phyloP scores from a whole-genome alignment of 1,284 basidiomycete genomes.

The Leucoagaricus sp. region DNA sequence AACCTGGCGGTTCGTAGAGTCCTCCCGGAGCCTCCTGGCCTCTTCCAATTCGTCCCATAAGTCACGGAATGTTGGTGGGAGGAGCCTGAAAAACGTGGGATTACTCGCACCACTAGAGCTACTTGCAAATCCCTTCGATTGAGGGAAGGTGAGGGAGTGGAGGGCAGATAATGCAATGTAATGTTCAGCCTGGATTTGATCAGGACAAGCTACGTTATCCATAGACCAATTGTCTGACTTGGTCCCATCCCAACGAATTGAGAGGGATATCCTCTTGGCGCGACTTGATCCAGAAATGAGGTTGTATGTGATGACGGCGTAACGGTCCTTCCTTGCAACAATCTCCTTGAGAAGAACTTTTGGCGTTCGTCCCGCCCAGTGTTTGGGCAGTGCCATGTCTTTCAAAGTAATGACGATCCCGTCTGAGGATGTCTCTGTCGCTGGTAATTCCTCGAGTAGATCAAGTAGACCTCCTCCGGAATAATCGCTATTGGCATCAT shows the following conservation, averaged over 20 bases:
- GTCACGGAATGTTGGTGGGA: slow-evolving; percentile 86
- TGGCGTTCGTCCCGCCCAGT: slow-evolving; percentile 77
- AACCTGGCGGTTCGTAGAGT: slow-evolving; percentile 63
- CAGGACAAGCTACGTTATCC: slow-evolving; percentile 83
- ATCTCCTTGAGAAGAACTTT: slow-evolving; percentile 69
- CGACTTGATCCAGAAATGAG: slow-evolving; percentile 68
- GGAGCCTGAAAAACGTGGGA: slow-evolving; percentile 65
- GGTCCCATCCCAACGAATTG: slow-evolving; percentile 71
- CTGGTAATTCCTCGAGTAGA: slow-evolving; percentile 72
- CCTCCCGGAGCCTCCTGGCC: slow-evolving; percentile 61
- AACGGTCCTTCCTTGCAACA: slow-evolving; percentile 68
- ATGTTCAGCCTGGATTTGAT: slow-evolving; percentile 84
- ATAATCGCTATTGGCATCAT: slow-evolving; percentile 54
- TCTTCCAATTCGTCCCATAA: slow-evolving; percentile 92
- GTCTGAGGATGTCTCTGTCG: slow-evolving; percentile 47
- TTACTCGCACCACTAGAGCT: slow-evolving; percentile 41
- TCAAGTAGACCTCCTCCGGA: slow-evolving; percentile 70
- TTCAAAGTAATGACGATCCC: slow-evolving; percentile 66
- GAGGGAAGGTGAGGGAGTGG: slow-evolving; percentile 69
- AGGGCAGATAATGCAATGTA: slow-evolving; percentile 89
- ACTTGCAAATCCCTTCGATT: slow-evolving; percentile 62
- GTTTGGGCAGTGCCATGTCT: slow-evolving; percentile 81
- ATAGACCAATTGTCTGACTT: slow-evolving; percentile 77
- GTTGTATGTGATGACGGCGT: slow-evolving; percentile 73
- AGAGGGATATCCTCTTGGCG: slow-evolving; percentile 71